Evolutionary conservation across 768 basidiomycete genomes (phyloP).

Genomic region (Leucocoprinus sp.): DNA sequence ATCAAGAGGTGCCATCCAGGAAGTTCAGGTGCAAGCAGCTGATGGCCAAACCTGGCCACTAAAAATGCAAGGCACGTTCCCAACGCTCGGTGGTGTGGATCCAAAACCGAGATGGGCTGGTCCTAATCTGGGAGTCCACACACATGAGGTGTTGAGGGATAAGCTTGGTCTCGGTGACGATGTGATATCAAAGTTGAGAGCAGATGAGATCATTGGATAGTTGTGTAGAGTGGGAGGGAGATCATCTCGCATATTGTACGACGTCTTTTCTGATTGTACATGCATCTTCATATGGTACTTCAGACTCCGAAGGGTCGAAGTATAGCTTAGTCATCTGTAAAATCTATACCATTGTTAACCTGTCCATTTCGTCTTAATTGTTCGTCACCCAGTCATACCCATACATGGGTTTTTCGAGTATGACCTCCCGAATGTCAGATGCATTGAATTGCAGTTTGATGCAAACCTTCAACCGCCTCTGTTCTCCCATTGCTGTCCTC

Average conservation of each 20-base stretch:
- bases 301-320: too few relatives aligned
- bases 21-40: constrained; percentile 42
- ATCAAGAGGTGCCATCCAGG: constrained; percentile 48
- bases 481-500: too few relatives aligned
- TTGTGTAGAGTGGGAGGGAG: not conserved
- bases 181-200: constrained; percentile 31
- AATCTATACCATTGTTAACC: too few relatives aligned
- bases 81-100: constrained; percentile 51
- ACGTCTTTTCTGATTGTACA: not conserved
- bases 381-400: too few relatives aligned
- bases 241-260: not conserved
- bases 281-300: constrained; percentile 1
- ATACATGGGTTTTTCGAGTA: too few relatives aligned
- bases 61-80: constrained; percentile 62
- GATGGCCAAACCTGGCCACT: constrained; percentile 40
- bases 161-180: constrained; percentile 33
- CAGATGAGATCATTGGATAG: constrained; percentile 35
- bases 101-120: constrained; percentile 60
- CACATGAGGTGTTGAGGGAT: constrained; percentile 36
- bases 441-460: too few relatives aligned
- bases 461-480: too few relatives aligned
- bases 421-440: too few relatives aligned
- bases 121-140: constrained; percentile 57
- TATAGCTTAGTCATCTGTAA: too few relatives aligned
- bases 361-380: too few relatives aligned